phyloP scores from a whole-genome alignment of 352 stramenopile genomes.

The Phytophthora sansomeana region DNA sequence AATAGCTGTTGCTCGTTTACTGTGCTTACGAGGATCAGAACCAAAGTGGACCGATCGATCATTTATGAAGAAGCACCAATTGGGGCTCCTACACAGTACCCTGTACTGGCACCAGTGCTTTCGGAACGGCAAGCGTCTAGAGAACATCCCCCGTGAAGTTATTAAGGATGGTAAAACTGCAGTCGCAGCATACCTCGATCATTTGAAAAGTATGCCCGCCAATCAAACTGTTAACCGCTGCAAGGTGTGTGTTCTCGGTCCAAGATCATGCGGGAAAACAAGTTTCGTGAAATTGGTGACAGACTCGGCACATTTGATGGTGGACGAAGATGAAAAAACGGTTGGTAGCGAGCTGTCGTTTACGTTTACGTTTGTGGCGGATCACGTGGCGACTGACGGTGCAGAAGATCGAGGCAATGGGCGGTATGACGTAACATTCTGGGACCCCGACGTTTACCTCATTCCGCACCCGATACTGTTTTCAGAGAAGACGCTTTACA shows the following conservation, averaged over 20 bases:
- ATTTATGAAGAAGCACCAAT: not conserved
- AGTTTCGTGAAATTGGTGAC: slow-evolving; percentile 18
- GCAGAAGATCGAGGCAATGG: not conserved
- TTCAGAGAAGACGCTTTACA: slow-evolving; percentile 19
- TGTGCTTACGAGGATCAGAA: slow-evolving; percentile 2
- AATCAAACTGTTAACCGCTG: slow-evolving; percentile 2
- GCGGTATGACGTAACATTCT: slow-evolving; percentile 17
- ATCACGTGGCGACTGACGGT: not conserved
- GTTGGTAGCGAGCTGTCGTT: slow-evolving; percentile 22
- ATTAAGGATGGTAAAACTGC: slow-evolving; percentile 2
- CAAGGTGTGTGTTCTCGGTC: slow-evolving; percentile 25
- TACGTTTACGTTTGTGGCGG: slow-evolving; percentile 4
- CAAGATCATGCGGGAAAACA: slow-evolving; percentile 25
- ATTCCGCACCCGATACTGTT: slow-evolving; percentile 30
- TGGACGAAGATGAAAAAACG: slow-evolving; percentile 8
- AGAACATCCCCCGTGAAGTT: not conserved
- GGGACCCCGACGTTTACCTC: slow-evolving; percentile 31
- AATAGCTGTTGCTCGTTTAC: slow-evolving; percentile 8
- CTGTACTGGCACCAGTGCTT: slow-evolving; percentile 4
- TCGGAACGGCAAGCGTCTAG: not conserved
- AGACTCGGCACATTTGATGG: not conserved
- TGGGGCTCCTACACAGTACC: not conserved
- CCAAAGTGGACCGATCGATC: not conserved
- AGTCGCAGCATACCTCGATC: slow-evolving; percentile 7
- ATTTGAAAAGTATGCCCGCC: slow-evolving; percentile 1